Conservation (phyloP, 768 basidiomycete genomes). For the Psilocybe azurescens region DNA sequence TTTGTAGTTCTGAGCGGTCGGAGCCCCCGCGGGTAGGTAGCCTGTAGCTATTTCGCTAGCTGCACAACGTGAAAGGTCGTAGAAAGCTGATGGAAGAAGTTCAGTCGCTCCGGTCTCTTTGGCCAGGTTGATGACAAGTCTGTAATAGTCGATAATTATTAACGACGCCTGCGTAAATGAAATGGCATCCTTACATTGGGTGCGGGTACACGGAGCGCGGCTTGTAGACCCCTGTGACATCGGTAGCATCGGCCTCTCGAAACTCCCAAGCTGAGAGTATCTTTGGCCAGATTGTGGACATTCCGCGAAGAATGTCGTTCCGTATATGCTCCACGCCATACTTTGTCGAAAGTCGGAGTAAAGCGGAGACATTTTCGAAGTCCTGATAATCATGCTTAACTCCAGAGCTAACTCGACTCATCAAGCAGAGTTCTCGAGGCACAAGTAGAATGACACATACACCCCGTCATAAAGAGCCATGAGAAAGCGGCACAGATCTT, state of each 20-base stretch:
- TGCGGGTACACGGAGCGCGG: slow-evolving; percentile 64
- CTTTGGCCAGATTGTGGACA: slow-evolving; percentile 63
- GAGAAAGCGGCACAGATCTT: slow-evolving; percentile 64
- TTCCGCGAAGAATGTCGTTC: slow-evolving; percentile 55
- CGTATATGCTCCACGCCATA: slow-evolving; percentile 67
- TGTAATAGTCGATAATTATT: slow-evolving; percentile 30
- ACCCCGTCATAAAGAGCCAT: slow-evolving; percentile 74
- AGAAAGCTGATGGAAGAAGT: slow-evolving; percentile 78
- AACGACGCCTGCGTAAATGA: background rate
- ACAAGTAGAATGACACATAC: slow-evolving; percentile 43
- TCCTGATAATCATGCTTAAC: slow-evolving; percentile 52
- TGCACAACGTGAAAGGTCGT: slow-evolving; percentile 74
- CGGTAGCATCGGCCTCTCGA: slow-evolving; percentile 64
- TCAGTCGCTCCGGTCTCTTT: slow-evolving; percentile 57
- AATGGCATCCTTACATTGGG: slow-evolving; percentile 59
- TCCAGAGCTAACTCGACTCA: slow-evolving; percentile 38
- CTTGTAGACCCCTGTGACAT: slow-evolving; percentile 54
- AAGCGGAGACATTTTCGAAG: slow-evolving; percentile 56
- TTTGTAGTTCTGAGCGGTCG: slow-evolving; percentile 38
- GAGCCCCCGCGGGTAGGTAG: slow-evolving; percentile 33
- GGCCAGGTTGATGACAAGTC: slow-evolving; percentile 71
- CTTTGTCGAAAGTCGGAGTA: slow-evolving; percentile 68
- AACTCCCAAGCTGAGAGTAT: slow-evolving; percentile 70
- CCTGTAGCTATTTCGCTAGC: slow-evolving; percentile 67
- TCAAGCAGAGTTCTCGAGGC: background rate